These are phyloP conservation scores for Lipomyces kockii DNA, from an alignment of 805 yeast species.

Conservation along the genomic window DNA sequence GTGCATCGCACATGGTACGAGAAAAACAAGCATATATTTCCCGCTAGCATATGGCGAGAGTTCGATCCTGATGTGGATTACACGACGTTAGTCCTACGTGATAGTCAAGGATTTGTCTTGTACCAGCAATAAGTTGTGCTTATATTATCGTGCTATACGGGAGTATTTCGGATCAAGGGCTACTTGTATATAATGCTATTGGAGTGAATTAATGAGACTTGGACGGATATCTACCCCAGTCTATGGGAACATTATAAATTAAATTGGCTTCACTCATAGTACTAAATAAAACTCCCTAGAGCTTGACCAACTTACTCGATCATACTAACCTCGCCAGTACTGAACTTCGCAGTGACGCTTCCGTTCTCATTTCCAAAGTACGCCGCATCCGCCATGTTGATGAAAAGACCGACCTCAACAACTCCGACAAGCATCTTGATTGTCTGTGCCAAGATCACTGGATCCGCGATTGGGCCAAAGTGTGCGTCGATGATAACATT, in stretches of 20 bases:
- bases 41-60: conserved; percentile 42
- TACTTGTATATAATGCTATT: neutral
- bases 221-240: neutral
- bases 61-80: conserved; percentile 43
- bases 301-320: conserved; percentile 9
- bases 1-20: conserved; percentile 43
- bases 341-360: conserved; percentile 45
- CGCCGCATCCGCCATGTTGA: conserved; percentile 71
- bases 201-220: neutral
- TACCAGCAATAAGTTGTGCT: conserved; percentile 24
- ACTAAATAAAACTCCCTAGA: neutral
- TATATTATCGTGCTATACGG: neutral
- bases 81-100: conserved; percentile 37
- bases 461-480: conserved; percentile 70
- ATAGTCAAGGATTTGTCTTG: conserved; percentile 37
- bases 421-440: conserved; percentile 86
- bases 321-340: conserved; percentile 24
- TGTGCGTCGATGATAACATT: conserved; percentile 92
- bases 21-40: conserved; percentile 43
- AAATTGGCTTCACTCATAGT: neutral
- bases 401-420: conserved; percentile 92
- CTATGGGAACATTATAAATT: neutral
- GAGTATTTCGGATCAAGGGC: neutral
- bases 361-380: conserved; percentile 92
- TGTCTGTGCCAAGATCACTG: conserved; percentile 57